Evolutionary conservation across 1,139 yeast genomes (phyloP).

Genomic region (Pichia sp.): DNA sequence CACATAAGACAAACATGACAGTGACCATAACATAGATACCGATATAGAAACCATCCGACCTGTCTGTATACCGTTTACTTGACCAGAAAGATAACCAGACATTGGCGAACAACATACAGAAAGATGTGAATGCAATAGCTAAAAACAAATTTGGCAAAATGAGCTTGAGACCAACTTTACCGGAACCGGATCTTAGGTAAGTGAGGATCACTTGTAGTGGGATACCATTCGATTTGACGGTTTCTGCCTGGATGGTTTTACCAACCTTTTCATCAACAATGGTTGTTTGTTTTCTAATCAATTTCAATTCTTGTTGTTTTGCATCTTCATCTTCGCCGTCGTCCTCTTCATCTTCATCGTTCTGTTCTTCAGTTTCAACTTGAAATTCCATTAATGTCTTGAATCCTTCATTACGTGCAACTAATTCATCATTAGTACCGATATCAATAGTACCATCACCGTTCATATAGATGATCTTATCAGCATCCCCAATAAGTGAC

Average conservation of each 20-base stretch:
- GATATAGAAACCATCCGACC: conserved; percentile 36
- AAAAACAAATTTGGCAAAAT: conserved; percentile 40
- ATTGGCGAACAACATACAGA: conserved; percentile 44
- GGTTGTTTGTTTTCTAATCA: conserved; percentile 28
- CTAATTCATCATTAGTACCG: conserved; percentile 58
- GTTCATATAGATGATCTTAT: conserved; percentile 66
- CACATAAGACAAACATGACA: conserved; percentile 44
- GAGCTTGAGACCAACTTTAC: conserved; percentile 40
- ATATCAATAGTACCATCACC: conserved; percentile 61
- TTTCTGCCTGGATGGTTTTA: conserved; percentile 35
- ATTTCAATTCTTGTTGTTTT: conserved; percentile 24
- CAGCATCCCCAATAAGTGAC: conserved; percentile 68
- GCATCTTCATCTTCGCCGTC: conserved; percentile 34
- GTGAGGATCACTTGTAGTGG: conserved; percentile 41
- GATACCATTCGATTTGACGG: conserved; percentile 43
- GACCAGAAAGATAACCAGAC: conserved; percentile 58
- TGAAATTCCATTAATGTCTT: conserved; percentile 52
- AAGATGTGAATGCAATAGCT: conserved; percentile 38
- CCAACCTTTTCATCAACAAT: conserved; percentile 22
- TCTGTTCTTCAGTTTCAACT: conserved; percentile 30
- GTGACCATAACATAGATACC: conserved; percentile 57
- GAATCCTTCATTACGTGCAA: conserved; percentile 45
- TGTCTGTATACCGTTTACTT: conserved; percentile 36
- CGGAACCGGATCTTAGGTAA: conserved; percentile 63
- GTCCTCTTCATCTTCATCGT: conserved; percentile 34